phyloP scores from a whole-genome alignment of 2,329 filamentous ascomycete species.

The Polychaeton citri region DNA sequence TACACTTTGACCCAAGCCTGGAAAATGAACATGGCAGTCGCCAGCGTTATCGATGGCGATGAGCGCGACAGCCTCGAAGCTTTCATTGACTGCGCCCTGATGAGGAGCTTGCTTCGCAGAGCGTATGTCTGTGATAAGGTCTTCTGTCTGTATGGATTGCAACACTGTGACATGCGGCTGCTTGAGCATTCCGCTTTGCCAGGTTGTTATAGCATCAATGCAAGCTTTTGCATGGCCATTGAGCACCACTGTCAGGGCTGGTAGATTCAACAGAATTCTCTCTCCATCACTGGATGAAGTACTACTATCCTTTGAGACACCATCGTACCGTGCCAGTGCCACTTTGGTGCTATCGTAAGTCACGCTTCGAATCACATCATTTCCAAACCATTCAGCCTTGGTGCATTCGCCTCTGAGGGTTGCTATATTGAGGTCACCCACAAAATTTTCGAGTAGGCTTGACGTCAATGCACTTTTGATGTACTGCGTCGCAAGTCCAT shows the following conservation, averaged over 20 bases:
- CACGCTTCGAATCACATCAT: constrained; percentile 6
- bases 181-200: constrained; percentile 25
- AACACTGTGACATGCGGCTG: constrained; percentile 4
- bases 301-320: constrained; percentile 6
- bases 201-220: constrained; percentile 27
- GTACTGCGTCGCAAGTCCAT: constrained; percentile 60
- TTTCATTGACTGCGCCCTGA: not conserved
- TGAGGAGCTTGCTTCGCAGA: not conserved
- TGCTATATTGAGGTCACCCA: constrained; percentile 37
- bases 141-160: not conserved
- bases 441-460: constrained; percentile 31
- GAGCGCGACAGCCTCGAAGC: not conserved
- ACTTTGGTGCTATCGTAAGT: constrained; percentile 11
- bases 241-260: constrained; percentile 12
- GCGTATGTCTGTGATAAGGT: not conserved
- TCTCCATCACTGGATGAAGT: too few species aligned
- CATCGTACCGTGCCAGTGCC: constrained; percentile 6
- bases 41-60: not conserved
- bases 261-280: constrained; percentile 13
- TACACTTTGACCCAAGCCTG: not conserved
- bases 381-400: constrained; percentile 9
- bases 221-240: constrained; percentile 9
- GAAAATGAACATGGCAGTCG: not conserved
- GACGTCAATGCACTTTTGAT: constrained; percentile 55
- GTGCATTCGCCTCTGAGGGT: constrained; percentile 3